Evolutionary conservation across 306 rosid species (phyloP), one percentile per base, ranked within the genome.

Genomic region (Echinosophora koreensis): DNA sequence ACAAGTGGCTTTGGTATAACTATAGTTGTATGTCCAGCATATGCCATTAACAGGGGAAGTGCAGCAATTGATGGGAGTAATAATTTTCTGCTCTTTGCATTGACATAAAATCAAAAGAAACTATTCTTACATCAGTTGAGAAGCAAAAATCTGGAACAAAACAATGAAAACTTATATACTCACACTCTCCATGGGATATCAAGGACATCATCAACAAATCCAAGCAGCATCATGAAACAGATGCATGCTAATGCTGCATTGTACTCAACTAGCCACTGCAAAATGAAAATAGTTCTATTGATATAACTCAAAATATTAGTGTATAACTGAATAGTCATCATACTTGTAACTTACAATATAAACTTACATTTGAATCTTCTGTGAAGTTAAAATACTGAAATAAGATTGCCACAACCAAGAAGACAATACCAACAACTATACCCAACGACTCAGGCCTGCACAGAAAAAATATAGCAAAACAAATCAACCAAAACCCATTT

Each of bases 251-350:
- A 88, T 27, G 97, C 99, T 5, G 96, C 97, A 79, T 95, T 90
- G 92, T 95, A 95, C 86, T 95, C 96, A 46, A 95, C 99, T 76
- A 95, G 97, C 97, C 99, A 95, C 99, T 95, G 97, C 91, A 83
- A 66, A 30, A 78, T 82, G 16, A 76, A 78, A 80, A 38, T 78
- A 64, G 78, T 27, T 73, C 39, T 37, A 66, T 38, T 65, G 55
- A 37, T 61, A 38, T 16, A 74, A 38, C n/a, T 69, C 27, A 66
- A 34, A 47, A 67, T 66, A 50, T 27, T 12, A 38, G 37, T 2
- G 2, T 38, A 6, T 4, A 28, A 37, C 42, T 46, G 18, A 62
- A 28, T 56, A 56, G 37, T 61, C 37, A 67, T 17, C 69, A 35
- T 44, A 18, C 18, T 51, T 9, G 39, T 61, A 54, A 74, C 35